These are phyloP conservation scores for Boletus fagicola DNA, from an alignment of 768 basidiomycete genomes.

Conservation along the genomic window DNA sequence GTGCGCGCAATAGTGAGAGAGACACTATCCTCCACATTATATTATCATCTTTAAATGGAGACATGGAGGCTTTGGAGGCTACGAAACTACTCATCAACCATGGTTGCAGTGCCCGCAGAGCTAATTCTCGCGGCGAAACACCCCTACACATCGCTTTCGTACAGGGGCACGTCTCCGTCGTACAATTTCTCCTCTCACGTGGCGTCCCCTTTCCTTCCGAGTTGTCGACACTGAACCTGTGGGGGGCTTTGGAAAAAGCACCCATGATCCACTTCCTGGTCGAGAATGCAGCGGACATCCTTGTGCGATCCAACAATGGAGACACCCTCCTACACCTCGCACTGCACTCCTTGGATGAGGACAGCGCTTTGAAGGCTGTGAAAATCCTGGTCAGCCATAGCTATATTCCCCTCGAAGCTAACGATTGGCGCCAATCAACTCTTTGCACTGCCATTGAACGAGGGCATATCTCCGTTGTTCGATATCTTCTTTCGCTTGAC, in stretches of 20 bases:
- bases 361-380: not conserved
- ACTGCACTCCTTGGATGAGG: not conserved
- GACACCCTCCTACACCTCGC: not conserved
- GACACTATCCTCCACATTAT: not conserved
- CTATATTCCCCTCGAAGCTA: not conserved
- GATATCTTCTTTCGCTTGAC: not conserved
- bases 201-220: not conserved
- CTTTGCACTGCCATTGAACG: not conserved
- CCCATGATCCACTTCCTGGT: not conserved
- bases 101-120: not conserved
- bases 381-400: not conserved
- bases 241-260: not conserved
- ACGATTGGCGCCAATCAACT: not conserved
- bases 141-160: not conserved
- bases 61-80: not conserved
- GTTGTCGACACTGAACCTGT: not conserved
- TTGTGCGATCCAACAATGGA: not conserved
- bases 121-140: too few relatives aligned
- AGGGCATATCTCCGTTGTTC: not conserved
- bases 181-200: not conserved
- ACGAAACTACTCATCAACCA: not conserved
- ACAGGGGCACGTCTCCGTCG: not conserved
- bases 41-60: not conserved
- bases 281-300: not conserved
- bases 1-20: not conserved